Evolutionary conservation across 2,329 filamentous ascomycete genomes (phyloP).

Genomic region (Neopestalotiopsis clavispora): DNA sequence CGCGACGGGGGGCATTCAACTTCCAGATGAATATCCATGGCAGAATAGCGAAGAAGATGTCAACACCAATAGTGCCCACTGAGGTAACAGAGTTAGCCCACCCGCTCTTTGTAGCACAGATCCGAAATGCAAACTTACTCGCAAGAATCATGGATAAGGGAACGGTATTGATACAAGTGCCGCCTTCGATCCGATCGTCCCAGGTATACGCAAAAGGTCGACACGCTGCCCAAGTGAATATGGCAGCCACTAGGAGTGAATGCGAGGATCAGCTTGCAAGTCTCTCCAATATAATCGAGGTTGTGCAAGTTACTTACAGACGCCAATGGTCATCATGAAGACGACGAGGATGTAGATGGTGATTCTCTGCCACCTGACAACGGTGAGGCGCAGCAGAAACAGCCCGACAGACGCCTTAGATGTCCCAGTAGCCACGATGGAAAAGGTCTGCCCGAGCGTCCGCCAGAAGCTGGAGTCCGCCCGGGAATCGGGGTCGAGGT

Average conservation of each 20-base stretch:
- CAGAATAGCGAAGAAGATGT: conserved; percentile 21
- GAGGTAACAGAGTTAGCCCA: not conserved
- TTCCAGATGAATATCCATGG: conserved; percentile 23
- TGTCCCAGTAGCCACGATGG: conserved; percentile 42
- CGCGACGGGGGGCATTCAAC: conserved; percentile 12
- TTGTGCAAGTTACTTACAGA: conserved; percentile 8
- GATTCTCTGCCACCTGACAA: conserved; percentile 38
- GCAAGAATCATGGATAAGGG: conserved; percentile 19
- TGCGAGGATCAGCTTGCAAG: not conserved
- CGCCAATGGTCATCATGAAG: conserved; percentile 15
- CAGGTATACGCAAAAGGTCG: conserved; percentile 22
- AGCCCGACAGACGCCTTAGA: conserved; percentile 44
- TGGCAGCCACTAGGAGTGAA: conserved; percentile 11
- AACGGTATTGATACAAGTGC: conserved; percentile 19
- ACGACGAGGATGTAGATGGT: conserved; percentile 38
- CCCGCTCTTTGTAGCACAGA: no score
- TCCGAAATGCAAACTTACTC: conserved; percentile 5
- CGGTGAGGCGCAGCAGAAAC: conserved; percentile 44
- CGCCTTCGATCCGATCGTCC: conserved; percentile 22
- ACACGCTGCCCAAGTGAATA: conserved; percentile 24
- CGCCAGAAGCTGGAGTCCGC: conserved; percentile 36
- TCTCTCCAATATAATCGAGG: not conserved
- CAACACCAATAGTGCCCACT: conserved; percentile 16
- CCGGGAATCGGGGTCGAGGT: conserved; percentile 30
- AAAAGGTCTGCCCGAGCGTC: conserved; percentile 40